Conservation (phyloP, 495 filamentous ascomycete genomes). For the Penicillium odoratum region DNA sequence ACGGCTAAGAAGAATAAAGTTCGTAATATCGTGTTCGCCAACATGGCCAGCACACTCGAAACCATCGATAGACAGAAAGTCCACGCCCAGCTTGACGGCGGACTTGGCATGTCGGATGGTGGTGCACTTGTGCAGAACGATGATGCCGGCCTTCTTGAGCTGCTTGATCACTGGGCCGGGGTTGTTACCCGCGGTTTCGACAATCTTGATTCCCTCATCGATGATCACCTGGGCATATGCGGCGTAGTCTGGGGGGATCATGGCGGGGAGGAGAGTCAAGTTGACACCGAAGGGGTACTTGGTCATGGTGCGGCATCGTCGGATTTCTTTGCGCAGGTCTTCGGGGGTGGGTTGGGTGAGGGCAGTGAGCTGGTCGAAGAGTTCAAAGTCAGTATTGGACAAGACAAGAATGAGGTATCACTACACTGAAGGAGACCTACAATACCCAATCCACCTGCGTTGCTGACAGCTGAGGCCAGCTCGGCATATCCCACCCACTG, state of each 20-base stretch:
- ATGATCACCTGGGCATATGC: conserved; percentile 93
- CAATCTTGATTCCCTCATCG: conserved; percentile 88
- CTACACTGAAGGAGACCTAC: conserved; percentile 31
- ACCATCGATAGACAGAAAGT: conserved; percentile 94
- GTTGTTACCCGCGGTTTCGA: conserved; percentile 95
- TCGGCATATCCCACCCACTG: conserved; percentile 90
- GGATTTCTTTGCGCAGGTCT: conserved; percentile 92
- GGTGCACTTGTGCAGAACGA: conserved; percentile 95
- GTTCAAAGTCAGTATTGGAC: conserved; percentile 7
- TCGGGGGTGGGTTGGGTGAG: conserved; percentile 93
- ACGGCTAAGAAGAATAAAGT: conserved; percentile 87
- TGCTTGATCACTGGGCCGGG: conserved; percentile 88
- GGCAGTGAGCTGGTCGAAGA: conserved; percentile 63
- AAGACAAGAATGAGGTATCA: neutral
- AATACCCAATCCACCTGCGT: conserved; percentile 91
- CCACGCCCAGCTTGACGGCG: conserved; percentile 91
- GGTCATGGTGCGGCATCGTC: conserved; percentile 80
- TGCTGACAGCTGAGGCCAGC: conserved; percentile 89
- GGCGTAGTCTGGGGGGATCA: conserved; percentile 86
- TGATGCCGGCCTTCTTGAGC: conserved; percentile 76
- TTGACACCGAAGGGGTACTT: conserved; percentile 91
- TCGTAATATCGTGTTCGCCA: conserved; percentile 94
- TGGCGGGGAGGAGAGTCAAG: conserved; percentile 87
- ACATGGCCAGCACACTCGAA: conserved; percentile 98
- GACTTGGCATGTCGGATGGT: conserved; percentile 91